These are phyloP conservation scores for Sporisorium reilianum DNA, from an alignment of 1,284 basidiomycete species.

Conservation along the genomic window DNA sequence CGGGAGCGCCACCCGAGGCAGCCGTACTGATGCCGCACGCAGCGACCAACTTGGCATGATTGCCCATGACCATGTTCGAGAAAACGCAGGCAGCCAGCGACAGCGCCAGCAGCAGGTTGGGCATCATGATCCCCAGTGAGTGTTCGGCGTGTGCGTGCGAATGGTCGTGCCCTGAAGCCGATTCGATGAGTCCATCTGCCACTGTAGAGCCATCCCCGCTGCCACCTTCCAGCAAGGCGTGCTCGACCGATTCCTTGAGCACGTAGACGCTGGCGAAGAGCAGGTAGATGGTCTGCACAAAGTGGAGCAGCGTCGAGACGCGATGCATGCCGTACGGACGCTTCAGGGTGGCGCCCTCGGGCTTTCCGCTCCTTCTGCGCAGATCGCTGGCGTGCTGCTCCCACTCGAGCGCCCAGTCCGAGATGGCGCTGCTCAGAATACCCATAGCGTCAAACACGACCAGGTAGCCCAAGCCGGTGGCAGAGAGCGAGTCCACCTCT, in stretches of 20 bases:
- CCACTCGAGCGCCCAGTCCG: slow-evolving; percentile 46
- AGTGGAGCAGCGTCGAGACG: slow-evolving; percentile 81
- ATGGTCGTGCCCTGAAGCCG: slow-evolving; percentile 44
- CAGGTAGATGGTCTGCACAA: slow-evolving; percentile 88
- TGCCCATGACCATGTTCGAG: slow-evolving; percentile 60
- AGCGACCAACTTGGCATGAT: slow-evolving; percentile 62
- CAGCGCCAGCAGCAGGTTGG: slow-evolving; percentile 46
- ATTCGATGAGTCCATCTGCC: slow-evolving; percentile 19
- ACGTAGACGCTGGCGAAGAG: slow-evolving; percentile 92
- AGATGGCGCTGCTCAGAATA: slow-evolving; percentile 46
- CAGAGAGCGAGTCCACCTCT: slow-evolving; percentile 84
- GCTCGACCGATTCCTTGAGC: slow-evolving; percentile 84
- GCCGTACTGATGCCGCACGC: slow-evolving; percentile 66
- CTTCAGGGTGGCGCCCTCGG: slow-evolving; percentile 25
- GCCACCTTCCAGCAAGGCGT: slow-evolving; percentile 63
- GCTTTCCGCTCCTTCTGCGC: slow-evolving; percentile 22
- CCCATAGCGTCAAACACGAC: slow-evolving; percentile 87
- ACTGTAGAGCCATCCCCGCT: background rate
- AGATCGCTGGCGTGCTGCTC: slow-evolving; percentile 45
- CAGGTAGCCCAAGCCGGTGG: slow-evolving; percentile 93
- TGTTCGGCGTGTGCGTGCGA: slow-evolving; percentile 55
- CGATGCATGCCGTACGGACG: slow-evolving; percentile 76
- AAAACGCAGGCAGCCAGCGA: slow-evolving; percentile 52
- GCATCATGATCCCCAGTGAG: slow-evolving; percentile 50
- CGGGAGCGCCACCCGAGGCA: slow-evolving; percentile 40